Base-by-base conservation (phyloP, 75 land plant species). In the Cunninghamia lanceolata region DNA sequence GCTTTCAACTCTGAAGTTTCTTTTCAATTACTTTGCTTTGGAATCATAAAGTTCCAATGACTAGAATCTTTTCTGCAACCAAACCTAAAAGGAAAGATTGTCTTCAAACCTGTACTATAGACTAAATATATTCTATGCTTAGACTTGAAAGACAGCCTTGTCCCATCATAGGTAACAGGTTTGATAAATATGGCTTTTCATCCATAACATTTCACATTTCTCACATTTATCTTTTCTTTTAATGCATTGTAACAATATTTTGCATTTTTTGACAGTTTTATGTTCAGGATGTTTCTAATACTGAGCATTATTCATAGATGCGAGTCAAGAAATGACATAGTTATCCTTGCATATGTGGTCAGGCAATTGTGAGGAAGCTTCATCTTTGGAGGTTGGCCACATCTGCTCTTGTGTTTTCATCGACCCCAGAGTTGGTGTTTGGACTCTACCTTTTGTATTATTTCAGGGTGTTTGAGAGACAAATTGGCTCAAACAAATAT, bases 391-490 rank as follows among this genome's bases (percentile, higher is more conserved):
- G 93, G 89, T 85, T 95, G 15, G 74, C 91, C 45, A 87, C 88
- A n/a, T 92, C 99, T 46, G 87, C 91, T n/a, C 92, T 91, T 90
- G 95, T 95, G 81, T 96, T 98, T 85, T 93, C 99, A 77, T 96
- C 99, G 30, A 92, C 97, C 47, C 97, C 99, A 45, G 99, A 98
- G 89, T 89, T 98, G 75, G 83, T 98, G 74, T 97, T 98, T 89
- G 99, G 99, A 38, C 91, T 98, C 19, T 96, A 92, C 88, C 91
- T 98, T 30, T 88, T 98, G 25, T 98, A 98, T 84, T 97, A 95
- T 89, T 98, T 98, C 89, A 90, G 99, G 85, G 94, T 98, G 14
- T 98, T 98, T 91, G 99, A 98, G 93, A 87, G 99, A 85, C 99
- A 97, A 88, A 93, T 98, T 54, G 99, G 99, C 32, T 98, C 99